Conservation (phyloP, 2,329 filamentous ascomycete species). For the Teratosphaeria pseudoeucalypti region DNA sequence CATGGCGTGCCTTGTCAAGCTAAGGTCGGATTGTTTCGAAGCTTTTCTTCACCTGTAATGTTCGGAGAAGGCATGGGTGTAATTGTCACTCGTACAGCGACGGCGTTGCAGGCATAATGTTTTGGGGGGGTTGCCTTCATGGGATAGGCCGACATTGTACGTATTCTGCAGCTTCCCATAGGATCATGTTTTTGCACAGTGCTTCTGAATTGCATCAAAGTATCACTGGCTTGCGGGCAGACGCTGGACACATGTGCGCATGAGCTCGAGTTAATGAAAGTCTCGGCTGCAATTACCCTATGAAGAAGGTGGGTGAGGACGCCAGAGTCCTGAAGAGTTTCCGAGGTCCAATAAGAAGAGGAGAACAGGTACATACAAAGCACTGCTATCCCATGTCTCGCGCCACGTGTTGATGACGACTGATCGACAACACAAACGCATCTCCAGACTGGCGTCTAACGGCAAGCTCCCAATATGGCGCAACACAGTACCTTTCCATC, state of each 20-base stretch:
- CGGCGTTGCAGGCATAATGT: neutral
- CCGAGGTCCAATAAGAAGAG: neutral
- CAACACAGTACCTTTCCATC: conserved; percentile 11
- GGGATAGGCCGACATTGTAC: neutral
- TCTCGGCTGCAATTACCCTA: neutral
- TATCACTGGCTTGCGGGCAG: too few species aligned
- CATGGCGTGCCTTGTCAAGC: neutral
- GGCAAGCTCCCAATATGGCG: neutral
- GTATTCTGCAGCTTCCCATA: neutral
- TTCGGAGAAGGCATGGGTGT: neutral
- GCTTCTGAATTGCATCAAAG: neutral
- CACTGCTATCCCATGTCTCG: neutral
- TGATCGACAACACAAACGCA: neutral
- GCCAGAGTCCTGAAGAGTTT: neutral
- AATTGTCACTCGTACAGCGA: neutral
- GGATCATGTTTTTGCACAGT: neutral
- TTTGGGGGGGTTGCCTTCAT: neutral
- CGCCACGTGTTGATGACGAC: too few species aligned
- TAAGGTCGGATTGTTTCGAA: neutral
- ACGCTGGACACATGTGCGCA: neutral
- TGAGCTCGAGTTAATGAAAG: neutral
- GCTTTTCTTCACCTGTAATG: neutral
- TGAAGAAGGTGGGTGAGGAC: neutral
- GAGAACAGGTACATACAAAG: too few species aligned
- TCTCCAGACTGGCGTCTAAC: neutral